Evolutionary conservation across 371 early-diverging fungal species (phyloP), one percentile per base, ranked within the genome.

Genomic region (Mortierella sp.): DNA sequence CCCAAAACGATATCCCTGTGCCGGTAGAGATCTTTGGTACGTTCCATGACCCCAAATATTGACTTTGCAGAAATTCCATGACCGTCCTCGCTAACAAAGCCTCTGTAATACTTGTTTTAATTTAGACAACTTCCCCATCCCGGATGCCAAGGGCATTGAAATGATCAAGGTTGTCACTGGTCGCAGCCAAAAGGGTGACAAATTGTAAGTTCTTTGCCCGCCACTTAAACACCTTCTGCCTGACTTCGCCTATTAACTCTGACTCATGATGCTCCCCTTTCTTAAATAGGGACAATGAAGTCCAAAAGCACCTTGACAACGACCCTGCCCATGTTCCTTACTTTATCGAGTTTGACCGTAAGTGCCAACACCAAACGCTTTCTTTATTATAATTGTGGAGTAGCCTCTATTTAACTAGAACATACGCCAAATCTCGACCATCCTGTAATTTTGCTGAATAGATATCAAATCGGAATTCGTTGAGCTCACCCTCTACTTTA

Each of bases 291-390:
- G 59, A 81, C 11, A 90, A 89, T 46, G 68, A 70, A 26, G 81
- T 91, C 7, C 90, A 90, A 75, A 69, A 75, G 11, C 79, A 88
- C 57, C 58, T 90, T 26, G 84, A 90, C 51, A 68, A 71, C 18
- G 89, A 89, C 62, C 56, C 76, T 44, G 82, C 80, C 16, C 69
- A 85, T n/a, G 57, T 90, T 1, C 90, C 90, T 50, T 76, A 88
- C 45, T 89, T 89, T 71, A 86, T 90, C 45, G 90, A 91, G 66
- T 89, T 79, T 70, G 90, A 89, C 60, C 88, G 89, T 88, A 85
- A 67, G 86, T 84, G 2, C 26, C 18, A 46, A 46, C 16, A 16
- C 46, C 30, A n/a, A 1, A 59, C 59, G n/a, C n/a, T n/a, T 9
- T 51, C 19, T 15, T n/a, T 52, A 26, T 18, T 37, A 16, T 7